Evolutionary conservation across 768 basidiomycete genomes (phyloP).

Genomic region (Neoboletus subvelutipes): DNA sequence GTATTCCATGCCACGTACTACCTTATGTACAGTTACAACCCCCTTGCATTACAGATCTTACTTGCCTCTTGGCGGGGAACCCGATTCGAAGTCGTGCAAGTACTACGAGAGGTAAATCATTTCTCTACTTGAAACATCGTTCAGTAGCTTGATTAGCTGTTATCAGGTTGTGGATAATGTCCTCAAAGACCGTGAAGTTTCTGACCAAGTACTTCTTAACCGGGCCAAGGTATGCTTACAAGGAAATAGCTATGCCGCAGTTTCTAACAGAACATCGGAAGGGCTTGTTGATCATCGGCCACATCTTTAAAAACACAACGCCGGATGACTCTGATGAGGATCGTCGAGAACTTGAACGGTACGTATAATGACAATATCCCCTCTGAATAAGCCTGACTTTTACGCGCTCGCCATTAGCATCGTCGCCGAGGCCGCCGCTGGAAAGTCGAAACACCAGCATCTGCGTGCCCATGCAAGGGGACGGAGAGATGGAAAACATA

Average conservation of each 20-base stretch:
- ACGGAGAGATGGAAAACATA: conserved; percentile 39
- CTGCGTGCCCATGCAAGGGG: conserved; percentile 28
- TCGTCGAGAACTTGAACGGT: conserved; percentile 92
- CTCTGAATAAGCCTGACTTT: conserved; percentile 1
- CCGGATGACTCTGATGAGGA: conserved; percentile 95
- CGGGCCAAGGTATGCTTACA: conserved; percentile 71
- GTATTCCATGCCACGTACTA: not conserved
- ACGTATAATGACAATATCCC: conserved; percentile 21
- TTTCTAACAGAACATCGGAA: conserved; percentile 28
- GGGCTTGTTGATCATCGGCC: conserved; percentile 87
- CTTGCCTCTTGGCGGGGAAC: conserved; percentile 98
- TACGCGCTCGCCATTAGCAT: conserved; percentile 47
- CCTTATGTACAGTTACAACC: not conserved
- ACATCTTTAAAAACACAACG: conserved; percentile 79
- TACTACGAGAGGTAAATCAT: conserved; percentile 63
- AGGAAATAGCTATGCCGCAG: not conserved
- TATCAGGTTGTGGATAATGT: conserved; percentile 76
- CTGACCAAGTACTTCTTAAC: conserved; percentile 70
- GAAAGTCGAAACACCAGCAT: conserved; percentile 60
- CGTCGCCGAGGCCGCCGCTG: conserved; percentile 82
- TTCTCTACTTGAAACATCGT: conserved; percentile 4
- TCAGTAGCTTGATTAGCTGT: not conserved
- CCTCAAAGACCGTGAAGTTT: conserved; percentile 71
- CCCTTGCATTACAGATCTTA: conserved; percentile 58
- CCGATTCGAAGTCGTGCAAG: conserved; percentile 89